Percentiles rank a stretch among this genome's conserved stretches.
These are phyloP conservation scores for Paradendryphiella salina DNA, from an alignment of 2,329 filamentous ascomycete genomes.

Conservation along the genomic window DNA sequence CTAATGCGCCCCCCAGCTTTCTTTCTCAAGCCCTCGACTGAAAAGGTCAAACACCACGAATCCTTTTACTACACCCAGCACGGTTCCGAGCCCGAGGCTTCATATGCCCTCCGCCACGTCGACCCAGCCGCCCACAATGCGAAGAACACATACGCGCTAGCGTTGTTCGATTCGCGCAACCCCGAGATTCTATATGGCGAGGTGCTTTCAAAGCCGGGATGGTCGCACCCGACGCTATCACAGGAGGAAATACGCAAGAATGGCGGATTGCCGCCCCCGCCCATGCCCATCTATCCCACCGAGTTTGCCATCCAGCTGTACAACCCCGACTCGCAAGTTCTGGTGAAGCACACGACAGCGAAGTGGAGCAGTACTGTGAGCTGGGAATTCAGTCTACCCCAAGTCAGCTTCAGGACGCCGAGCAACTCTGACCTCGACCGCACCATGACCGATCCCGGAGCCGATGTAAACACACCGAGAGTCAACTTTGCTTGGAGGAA, in stretches of 20 bases:
- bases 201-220: slow-evolving; percentile 80
- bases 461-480: slow-evolving; percentile 63
- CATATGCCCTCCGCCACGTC: slow-evolving; percentile 78
- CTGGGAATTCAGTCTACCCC: slow-evolving; percentile 93
- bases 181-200: slow-evolving; percentile 85
- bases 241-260: slow-evolving; percentile 75
- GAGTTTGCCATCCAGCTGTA: slow-evolving; percentile 86
- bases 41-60: slow-evolving; percentile 56
- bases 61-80: slow-evolving; percentile 65
- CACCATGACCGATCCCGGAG: slow-evolving; percentile 64
- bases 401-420: slow-evolving; percentile 79
- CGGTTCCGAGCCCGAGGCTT: slow-evolving; percentile 76
- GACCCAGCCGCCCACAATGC: slow-evolving; percentile 71
- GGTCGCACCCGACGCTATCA: slow-evolving; percentile 80
- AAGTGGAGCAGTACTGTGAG: slow-evolving; percentile 78
- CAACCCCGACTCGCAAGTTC: slow-evolving; percentile 84
- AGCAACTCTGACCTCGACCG: slow-evolving; percentile 78
- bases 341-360: slow-evolving; percentile 70
- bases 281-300: slow-evolving; percentile 74
- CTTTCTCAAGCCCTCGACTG: slow-evolving; percentile 60
- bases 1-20: slow-evolving; percentile 52
- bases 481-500: slow-evolving; percentile 86
- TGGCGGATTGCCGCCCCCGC: slow-evolving; percentile 66
- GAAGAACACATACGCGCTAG: slow-evolving; percentile 83
- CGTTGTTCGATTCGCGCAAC: slow-evolving; percentile 79